Conservation (phyloP, 306 rosid species). For the Fragaria vesca region DNA sequence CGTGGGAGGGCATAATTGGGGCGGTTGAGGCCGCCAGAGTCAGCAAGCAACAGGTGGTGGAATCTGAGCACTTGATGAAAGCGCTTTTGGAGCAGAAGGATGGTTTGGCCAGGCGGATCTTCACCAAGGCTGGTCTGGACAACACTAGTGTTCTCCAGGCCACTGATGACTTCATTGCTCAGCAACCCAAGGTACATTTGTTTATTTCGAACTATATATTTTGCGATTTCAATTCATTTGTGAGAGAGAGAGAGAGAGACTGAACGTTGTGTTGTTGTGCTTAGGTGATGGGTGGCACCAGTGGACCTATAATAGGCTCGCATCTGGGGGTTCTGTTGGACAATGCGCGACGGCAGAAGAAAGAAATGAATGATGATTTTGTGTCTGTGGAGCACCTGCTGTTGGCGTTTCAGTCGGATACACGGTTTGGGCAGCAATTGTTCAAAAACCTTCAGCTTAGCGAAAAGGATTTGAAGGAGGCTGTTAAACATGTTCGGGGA, state of each 20-base stretch:
- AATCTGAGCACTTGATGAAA: constrained; percentile 93
- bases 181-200: constrained; percentile 71
- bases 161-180: constrained; percentile 72
- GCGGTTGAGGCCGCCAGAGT: constrained; percentile 82
- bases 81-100: constrained; percentile 94
- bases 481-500: constrained; percentile 79
- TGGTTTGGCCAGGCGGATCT: constrained; percentile 84
- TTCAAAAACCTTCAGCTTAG: constrained; percentile 69
- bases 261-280: constrained; percentile 17
- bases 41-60: constrained; percentile 85
- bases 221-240: no score
- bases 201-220: not conserved
- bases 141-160: constrained; percentile 89
- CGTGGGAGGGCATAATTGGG: constrained; percentile 88
- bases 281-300: constrained; percentile 77
- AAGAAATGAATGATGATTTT: constrained; percentile 80
- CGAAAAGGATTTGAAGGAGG: constrained; percentile 78
- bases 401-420: constrained; percentile 64
- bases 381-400: constrained; percentile 89
- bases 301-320: constrained; percentile 72
- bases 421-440: constrained; percentile 83
- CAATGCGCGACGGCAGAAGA: constrained; percentile 56
- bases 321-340: constrained; percentile 59
- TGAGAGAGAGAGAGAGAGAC: not conserved
- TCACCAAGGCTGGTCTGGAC: constrained; percentile 89